Evolutionary conservation across 2,329 filamentous ascomycete species (phyloP).

Genomic region (Fusarium sp.): DNA sequence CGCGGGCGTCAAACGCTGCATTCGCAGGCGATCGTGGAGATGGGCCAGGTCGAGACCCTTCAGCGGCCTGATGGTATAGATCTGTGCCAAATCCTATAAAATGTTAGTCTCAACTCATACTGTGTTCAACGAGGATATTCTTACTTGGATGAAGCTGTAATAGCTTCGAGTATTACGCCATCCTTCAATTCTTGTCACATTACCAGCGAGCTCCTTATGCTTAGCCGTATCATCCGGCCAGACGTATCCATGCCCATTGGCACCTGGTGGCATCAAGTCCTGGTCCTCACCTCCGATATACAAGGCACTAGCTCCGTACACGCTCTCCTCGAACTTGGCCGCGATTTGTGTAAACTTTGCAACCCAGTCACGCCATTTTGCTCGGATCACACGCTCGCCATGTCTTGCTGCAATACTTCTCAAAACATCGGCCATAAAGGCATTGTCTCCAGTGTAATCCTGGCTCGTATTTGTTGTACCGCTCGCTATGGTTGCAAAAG

Average conservation of each 20-base stretch:
- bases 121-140: constrained; percentile 23
- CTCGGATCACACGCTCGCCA: constrained; percentile 89
- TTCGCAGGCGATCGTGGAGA: constrained; percentile 90
- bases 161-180: constrained; percentile 97
- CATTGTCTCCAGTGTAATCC: constrained; percentile 87
- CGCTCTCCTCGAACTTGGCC: constrained; percentile 93
- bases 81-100: constrained; percentile 73
- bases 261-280: constrained; percentile 69
- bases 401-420: constrained; percentile 87
- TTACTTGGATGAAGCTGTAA: constrained; percentile 91
- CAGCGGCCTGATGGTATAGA: constrained; percentile 76
- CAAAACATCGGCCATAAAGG: constrained; percentile 90
- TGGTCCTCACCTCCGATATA: constrained; percentile 85
- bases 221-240: constrained; percentile 89
- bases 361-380: constrained; percentile 97
- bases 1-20: constrained; percentile 81
- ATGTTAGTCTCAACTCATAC: constrained; percentile 26
- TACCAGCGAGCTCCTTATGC: constrained; percentile 89
- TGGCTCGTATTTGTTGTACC: constrained; percentile 59
- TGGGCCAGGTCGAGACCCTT: constrained; percentile 91
- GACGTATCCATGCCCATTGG: constrained; percentile 92
- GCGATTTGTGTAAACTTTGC: constrained; percentile 92
- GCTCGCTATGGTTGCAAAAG: constrained; percentile 65
- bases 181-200: constrained; percentile 93
- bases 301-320: constrained; percentile 92